These are phyloP conservation scores for Amborella trichopoda DNA, from an alignment of 164 flowering plant species.

Conservation along the genomic window DNA sequence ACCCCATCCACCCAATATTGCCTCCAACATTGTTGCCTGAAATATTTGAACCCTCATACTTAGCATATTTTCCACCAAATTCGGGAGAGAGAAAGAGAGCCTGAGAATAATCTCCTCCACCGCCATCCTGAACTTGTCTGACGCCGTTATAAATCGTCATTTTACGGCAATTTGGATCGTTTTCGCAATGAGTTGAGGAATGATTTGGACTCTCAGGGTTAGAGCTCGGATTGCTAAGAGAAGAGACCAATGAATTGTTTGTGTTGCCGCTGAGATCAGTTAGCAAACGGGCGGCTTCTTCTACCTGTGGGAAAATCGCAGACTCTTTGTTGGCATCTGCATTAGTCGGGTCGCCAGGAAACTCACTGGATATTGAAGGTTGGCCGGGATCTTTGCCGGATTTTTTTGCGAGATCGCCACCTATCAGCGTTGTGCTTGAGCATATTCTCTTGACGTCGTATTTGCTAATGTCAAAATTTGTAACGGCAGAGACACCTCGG, in stretches of 20 bases:
- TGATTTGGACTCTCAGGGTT: constrained; percentile 15
- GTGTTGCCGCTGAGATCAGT: constrained; percentile 2
- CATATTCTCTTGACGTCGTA: constrained; percentile 78
- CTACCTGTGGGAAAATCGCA: constrained; percentile 3
- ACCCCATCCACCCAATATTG: constrained; percentile 6
- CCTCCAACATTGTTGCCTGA: constrained; percentile 1
- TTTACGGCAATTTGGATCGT: neutral
- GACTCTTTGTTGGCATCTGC: constrained; percentile 16
- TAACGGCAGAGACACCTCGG: constrained; percentile 68
- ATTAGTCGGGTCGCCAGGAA: constrained; percentile 18
- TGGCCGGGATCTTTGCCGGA: constrained; percentile 31
- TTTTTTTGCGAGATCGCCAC: constrained; percentile 51
- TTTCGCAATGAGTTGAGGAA: neutral
- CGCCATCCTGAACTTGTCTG: neutral
- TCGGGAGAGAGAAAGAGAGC: constrained; percentile 14
- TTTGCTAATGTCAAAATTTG: constrained; percentile 67
- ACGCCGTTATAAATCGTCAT: neutral
- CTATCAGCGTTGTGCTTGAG: constrained; percentile 58
- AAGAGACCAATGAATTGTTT: constrained; percentile 5
- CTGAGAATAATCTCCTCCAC: constrained; percentile 10
- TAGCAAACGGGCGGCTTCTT: constrained; percentile 17
- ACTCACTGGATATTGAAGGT: constrained; percentile 12
- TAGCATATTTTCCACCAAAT: constrained; percentile 17
- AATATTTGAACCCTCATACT: constrained; percentile 2
- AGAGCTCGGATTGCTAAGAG: constrained; percentile 10